Evolutionary conservation across 1,284 basidiomycete genomes (phyloP), one percentile per base, ranked within the genome.

Genomic region (Salmacisia buchloeana): DNA sequence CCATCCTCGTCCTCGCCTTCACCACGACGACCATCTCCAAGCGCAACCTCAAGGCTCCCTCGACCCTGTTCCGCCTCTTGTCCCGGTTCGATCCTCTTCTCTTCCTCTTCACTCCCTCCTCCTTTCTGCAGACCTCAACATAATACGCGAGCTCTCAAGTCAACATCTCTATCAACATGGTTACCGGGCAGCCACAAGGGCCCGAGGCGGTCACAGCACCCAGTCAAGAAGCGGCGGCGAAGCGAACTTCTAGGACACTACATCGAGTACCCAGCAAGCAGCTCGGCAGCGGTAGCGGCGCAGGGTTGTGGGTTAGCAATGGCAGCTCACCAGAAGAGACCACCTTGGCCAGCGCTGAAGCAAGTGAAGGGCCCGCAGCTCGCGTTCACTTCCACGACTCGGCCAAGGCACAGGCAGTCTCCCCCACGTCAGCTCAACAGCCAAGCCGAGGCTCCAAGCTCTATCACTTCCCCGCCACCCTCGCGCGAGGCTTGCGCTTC

Each of bases 381-480:
- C 49, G 15, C 12, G 29, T 33, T n/a, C 49, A 29, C 5, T 27
- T 33, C 4, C 49, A 54, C 29, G 49, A 54, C 31, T 33, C 49
- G 9, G 49, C 49, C 12, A 54, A 33, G 9, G 13, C 27, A n/a
- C 49, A 54, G 29, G 49, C 29, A 27, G 41, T 43, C 10, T 43
- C 41, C 23, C 41, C 41, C 6, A 43, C 41, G 7, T 27, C 49
- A 31, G 29, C 27, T 10, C 12, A 27, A 54, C 49, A 27, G 2
- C 18, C 29, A 27, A 54, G 29, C 18, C 27, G 49, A 29, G 49
- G 27, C 25, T 54, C 49, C 27, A 54, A 54, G 13, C 15, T 54
- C 15, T 54, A 54, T n/a, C 49, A 54, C 49, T 54, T 54, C 31
- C 49, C 49, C 6, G 49, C 49, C 25, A 54, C 49, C 27, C 49